Percentiles rank a stretch among this genome's conserved stretches.
Evolutionary conservation across 768 basidiomycete genomes (phyloP).

Genomic region (Mycena amicta): DNA sequence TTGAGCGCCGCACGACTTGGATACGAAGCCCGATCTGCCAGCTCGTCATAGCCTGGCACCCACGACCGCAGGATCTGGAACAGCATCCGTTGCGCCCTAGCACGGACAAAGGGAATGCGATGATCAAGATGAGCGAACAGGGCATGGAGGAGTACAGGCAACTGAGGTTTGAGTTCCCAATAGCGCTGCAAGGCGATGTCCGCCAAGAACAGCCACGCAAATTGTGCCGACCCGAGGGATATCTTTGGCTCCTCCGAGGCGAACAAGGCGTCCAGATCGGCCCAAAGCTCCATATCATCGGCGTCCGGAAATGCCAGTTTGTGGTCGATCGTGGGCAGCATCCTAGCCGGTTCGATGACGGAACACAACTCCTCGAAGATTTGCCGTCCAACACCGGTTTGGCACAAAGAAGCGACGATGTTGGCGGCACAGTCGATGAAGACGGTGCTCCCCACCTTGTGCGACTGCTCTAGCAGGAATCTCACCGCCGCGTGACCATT

Average conservation of each 20-base stretch:
- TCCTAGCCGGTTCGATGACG: slow-evolving; percentile 81
- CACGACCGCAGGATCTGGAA: slow-evolving; percentile 86
- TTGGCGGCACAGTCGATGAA: slow-evolving; percentile 81
- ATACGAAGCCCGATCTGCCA: slow-evolving; percentile 58
- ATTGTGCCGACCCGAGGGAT: slow-evolving; percentile 80
- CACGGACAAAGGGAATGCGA: slow-evolving; percentile 65
- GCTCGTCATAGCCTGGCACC: slow-evolving; percentile 74
- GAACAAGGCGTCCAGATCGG: slow-evolving; percentile 77
- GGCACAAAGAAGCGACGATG: slow-evolving; percentile 82
- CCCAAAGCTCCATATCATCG: slow-evolving; percentile 76
- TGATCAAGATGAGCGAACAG: slow-evolving; percentile 85
- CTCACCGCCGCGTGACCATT: slow-evolving; percentile 81
- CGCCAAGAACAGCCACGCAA: slow-evolving; percentile 82
- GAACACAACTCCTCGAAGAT: slow-evolving; percentile 85
- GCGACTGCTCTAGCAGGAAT: slow-evolving; percentile 86
- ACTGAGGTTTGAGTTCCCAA: slow-evolving; percentile 71
- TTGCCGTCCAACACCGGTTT: slow-evolving; percentile 68
- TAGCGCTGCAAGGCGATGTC: slow-evolving; percentile 75
- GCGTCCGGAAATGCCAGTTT: slow-evolving; percentile 63
- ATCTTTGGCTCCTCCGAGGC: slow-evolving; percentile 66
- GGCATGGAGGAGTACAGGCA: slow-evolving; percentile 78
- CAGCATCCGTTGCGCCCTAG: slow-evolving; percentile 74
- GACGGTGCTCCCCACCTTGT: slow-evolving; percentile 75
- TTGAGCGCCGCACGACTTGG: slow-evolving; percentile 53
- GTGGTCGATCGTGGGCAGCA: slow-evolving; percentile 78